Evolutionary conservation across 1,139 yeast species (phyloP), one percentile per base, ranked within the genome.

Genomic region (Hanseniaspora sp.): DNA sequence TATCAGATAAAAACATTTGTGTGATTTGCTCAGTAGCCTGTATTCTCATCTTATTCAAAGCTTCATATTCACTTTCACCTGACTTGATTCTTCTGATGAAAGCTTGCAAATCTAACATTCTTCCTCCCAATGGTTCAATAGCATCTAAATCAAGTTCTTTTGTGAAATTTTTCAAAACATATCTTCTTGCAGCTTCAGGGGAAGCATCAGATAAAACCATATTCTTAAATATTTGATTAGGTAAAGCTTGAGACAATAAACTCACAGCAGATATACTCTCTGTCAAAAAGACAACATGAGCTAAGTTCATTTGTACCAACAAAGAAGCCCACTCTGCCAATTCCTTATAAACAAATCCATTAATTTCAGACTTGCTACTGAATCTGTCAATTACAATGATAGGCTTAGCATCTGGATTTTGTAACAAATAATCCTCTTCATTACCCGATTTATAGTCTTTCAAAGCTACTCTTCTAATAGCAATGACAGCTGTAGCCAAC

Each of bases 41-140:
- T 37, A 73, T 75, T 8, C 87, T 76, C 83, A 92, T 84, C 60
- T 87, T 94, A 5, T 75, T 69, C 47, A 88, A 71, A 0, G 98
- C 97, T 53, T 76, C 83, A 23, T 69, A 63, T 0, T 96, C 95
- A 11, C 78, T 66, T 65, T 92, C 97, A 2, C 98, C 98, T 0
- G 92, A 80, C 61, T 81, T 82, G 28, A 92, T 77, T 54, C 97
- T 83, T 63, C 97, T 78, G 0, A 85, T 84, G 69, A 87, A 87
- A 18, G 95, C 83, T 67, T 92, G 96, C 55, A 92, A 74, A 65
- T 92, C 98, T 55, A 90, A 75, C 90, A 92, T 85, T 59, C 98
- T 79, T 43, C 98, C 98, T 12, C 98, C 98, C 34, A 92, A 69
- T 8, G 95, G 95, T 39, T 81, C 83, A 41, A 86, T 70, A 7